Percentiles rank a stretch among this genome's conserved stretches.
phyloP scores from a whole-genome alignment of 2,329 filamentous ascomycete genomes.

The Beauveria varroae region DNA sequence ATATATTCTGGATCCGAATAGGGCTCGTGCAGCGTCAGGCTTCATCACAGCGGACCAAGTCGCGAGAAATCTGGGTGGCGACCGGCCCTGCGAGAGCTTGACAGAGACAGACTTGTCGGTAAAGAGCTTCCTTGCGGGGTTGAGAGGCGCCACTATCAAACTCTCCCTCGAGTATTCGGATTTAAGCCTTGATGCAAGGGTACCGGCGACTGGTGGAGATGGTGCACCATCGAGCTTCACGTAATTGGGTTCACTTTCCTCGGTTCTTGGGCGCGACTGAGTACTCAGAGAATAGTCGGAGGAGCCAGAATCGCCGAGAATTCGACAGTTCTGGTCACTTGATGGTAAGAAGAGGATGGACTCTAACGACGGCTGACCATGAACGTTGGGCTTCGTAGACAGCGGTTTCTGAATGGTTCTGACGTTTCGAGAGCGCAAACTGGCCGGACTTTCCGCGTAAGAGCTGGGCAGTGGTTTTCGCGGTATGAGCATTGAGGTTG shows the following conservation, averaged over 20 bases:
- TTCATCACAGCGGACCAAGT: conserved; percentile 49
- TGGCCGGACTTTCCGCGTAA: neutral
- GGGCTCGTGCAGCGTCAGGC: conserved; percentile 34
- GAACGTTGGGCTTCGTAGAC: neutral
- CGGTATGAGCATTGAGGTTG: neutral
- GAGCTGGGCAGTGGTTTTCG: conserved; percentile 6
- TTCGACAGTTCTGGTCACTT: conserved; percentile 42
- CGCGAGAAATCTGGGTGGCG: conserved; percentile 43
- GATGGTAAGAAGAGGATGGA: conserved; percentile 26
- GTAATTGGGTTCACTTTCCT: conserved; percentile 44
- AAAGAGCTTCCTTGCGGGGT: conserved; percentile 4
- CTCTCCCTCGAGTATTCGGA: conserved; percentile 54
- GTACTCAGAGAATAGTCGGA: conserved; percentile 31
- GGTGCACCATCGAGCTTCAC: conserved; percentile 41
- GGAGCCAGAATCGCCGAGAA: conserved; percentile 45
- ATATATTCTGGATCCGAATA: conserved; percentile 19
- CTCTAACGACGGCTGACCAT: neutral
- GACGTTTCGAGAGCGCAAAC: neutral
- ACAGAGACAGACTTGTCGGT: conserved; percentile 35
- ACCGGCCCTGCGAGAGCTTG: conserved; percentile 41
- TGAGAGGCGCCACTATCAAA: conserved; percentile 47
- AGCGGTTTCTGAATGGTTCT: neutral
- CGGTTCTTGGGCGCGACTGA: conserved; percentile 26
- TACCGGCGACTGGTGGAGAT: conserved; percentile 31
- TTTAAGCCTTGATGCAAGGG: conserved; percentile 24